Conservation (phyloP, 805 yeast genomes). For the Starmerella davenportii region DNA sequence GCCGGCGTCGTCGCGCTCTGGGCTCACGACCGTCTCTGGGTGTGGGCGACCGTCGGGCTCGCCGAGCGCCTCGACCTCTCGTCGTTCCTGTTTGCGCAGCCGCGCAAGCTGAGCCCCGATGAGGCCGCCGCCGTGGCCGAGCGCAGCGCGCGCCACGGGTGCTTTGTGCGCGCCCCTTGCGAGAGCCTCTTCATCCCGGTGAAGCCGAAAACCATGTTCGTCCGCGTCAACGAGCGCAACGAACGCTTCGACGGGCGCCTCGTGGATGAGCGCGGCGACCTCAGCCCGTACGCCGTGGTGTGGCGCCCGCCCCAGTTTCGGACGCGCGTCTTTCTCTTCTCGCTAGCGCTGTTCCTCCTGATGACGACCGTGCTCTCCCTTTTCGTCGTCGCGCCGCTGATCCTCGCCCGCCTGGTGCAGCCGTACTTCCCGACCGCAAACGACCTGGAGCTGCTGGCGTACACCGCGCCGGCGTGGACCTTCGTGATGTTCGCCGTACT, state of each 20-base stretch:
- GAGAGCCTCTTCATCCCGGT: constrained; percentile 52
- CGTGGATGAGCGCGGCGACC: constrained; percentile 24
- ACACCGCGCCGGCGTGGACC: not conserved
- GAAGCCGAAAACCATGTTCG: constrained; percentile 52
- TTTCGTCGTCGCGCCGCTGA: not conserved
- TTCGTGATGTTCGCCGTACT: not conserved
- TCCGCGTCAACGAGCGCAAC: constrained; percentile 69
- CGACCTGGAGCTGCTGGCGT: not conserved
- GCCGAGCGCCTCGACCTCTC: constrained; percentile 10
- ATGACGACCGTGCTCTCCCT: not conserved
- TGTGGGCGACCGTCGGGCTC: constrained; percentile 4
- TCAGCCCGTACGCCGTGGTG: constrained; percentile 46
- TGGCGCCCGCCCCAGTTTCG: constrained; percentile 73
- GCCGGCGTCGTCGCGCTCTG: constrained; percentile 35
- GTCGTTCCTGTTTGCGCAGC: constrained; percentile 26
- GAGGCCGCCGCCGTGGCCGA: constrained; percentile 27
- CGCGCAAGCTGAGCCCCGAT: constrained; percentile 27
- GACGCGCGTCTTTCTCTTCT: constrained; percentile 34
- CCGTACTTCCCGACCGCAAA: not conserved
- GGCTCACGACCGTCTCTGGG: constrained; percentile 25
- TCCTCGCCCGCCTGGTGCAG: not conserved
- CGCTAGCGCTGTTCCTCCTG: constrained; percentile 18
- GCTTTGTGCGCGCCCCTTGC: constrained; percentile 62
- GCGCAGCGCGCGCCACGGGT: constrained; percentile 61
- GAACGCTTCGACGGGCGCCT: constrained; percentile 36